Base-by-base conservation (phyloP, 2,329 filamentous ascomycete species). In the Uncinocarpus reesii region DNA sequence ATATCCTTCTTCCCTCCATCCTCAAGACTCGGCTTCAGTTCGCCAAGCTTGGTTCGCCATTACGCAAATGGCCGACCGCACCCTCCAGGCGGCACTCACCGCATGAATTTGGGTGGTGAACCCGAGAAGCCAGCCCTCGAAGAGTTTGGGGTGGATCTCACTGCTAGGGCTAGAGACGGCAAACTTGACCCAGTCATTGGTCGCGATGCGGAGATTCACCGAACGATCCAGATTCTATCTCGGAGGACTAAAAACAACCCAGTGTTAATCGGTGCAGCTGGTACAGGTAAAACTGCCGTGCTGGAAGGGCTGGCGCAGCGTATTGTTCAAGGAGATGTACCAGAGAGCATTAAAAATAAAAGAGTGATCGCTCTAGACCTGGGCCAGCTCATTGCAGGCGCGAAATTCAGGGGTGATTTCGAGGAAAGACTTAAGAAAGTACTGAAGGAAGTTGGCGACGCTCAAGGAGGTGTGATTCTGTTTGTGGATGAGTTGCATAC, bases 121-220 rank as follows among this genome's bases (percentile, higher is more conserved):
- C 71, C 71, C 4, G 77, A 95, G 66, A 95, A 95, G 67, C 74
- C 89, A 2, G 89, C 92, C 0, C 70, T 96, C 44, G 90, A 96
- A 65, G 79, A 94, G 65, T 98, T 82, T 60, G 92, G 92, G 50
- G 75, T 95, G 52, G 90, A 98, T 63, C 73, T 98, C 46, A 96
- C 92, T 1, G 84, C 80, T 10, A 79, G 79, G 58, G 92, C 92
- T 16, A 85, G 78, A 63, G 83, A 84, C 42, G 92, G 92, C 34
- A 95, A 95, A 62, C 75, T 98, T 2, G 92, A 98, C 61, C 92
- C 92, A 0, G 90, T 96, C 11, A 96, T 98, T 60, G 92, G 92
- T 16, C 78, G 92, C 64, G 89, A 95, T 59, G 74, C 79, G 4
- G 92, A 95, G 64, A 95, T 96, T 45, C 86, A 95, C 61, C 77